Conservation (phyloP, 2,329 filamentous ascomycete genomes). For the Colletotrichum coccodes region DNA sequence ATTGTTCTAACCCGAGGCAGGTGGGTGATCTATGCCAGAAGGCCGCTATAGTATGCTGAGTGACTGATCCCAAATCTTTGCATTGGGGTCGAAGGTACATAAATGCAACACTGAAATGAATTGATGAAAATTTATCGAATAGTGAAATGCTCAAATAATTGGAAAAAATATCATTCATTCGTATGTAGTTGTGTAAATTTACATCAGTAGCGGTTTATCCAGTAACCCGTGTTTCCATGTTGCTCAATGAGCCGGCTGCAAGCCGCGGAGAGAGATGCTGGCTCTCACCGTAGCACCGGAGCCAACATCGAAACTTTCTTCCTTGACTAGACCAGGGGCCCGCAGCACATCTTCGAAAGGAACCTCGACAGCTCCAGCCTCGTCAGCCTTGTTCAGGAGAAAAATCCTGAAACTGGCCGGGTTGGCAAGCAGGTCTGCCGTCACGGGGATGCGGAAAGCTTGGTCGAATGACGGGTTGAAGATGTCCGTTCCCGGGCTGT, state of each 20-base stretch:
- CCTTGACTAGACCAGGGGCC: constrained; percentile 41
- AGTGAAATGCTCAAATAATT: background rate
- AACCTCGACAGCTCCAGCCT: constrained; percentile 46
- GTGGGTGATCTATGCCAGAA: background rate
- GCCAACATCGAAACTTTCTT: constrained; percentile 48
- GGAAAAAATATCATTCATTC: background rate
- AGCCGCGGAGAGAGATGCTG: constrained; percentile 46
- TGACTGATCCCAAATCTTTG: no score
- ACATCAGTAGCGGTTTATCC: no score
- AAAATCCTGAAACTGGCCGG: constrained; percentile 44
- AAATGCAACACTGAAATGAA: no score
- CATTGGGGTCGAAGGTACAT: no score
- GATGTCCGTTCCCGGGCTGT: constrained; percentile 56
- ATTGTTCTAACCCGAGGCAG: no score
- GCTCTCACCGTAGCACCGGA: constrained; percentile 46
- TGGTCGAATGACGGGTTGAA: constrained; percentile 59
- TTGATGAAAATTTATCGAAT: no score
- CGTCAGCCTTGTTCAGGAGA: constrained; percentile 46
- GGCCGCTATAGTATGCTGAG: no score
- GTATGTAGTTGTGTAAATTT: background rate
- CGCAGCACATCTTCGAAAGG: constrained; percentile 45
- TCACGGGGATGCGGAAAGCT: constrained; percentile 53
- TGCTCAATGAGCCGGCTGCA: constrained; percentile 30
- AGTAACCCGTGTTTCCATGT: background rate
- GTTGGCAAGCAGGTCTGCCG: constrained; percentile 40